Percentiles rank a stretch among this genome's conserved stretches.
Conservation (phyloP, 1,284 basidiomycete genomes). For the Ceratobasidium sp. region DNA sequence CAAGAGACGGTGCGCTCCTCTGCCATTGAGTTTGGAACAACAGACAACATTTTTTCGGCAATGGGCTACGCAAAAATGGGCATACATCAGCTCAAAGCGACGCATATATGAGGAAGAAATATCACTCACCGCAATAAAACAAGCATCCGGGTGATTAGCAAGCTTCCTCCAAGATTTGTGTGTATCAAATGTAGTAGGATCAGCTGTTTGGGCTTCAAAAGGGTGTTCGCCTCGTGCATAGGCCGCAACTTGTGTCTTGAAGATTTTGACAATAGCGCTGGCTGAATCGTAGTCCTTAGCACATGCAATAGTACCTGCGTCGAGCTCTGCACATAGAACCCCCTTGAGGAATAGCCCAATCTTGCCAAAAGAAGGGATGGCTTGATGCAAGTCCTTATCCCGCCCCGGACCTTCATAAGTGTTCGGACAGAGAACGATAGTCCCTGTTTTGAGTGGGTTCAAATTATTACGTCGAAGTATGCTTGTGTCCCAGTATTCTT, state of each 20-base stretch:
- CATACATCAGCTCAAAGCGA: not conserved
- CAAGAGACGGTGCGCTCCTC: slow-evolving; percentile 57
- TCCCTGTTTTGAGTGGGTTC: not conserved
- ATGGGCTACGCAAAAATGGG: slow-evolving; percentile 47
- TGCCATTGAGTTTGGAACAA: slow-evolving; percentile 57
- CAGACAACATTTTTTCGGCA: slow-evolving; percentile 53
- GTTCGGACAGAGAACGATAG: not conserved
- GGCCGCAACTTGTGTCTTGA: slow-evolving; percentile 30
- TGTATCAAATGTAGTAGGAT: not conserved
- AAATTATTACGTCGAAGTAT: slow-evolving; percentile 11
- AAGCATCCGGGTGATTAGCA: not conserved
- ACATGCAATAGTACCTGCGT: slow-evolving; percentile 7
- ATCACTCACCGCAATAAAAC: slow-evolving; percentile 22
- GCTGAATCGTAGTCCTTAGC: not conserved
- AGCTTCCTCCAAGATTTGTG: slow-evolving; percentile 2
- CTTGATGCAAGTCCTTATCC: slow-evolving; percentile 1
- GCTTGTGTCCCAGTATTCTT: slow-evolving; percentile 8
- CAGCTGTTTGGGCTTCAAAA: not conserved
- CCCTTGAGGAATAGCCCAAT: slow-evolving; percentile 11
- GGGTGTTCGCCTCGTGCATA: slow-evolving; percentile 29
- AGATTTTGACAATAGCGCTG: not conserved
- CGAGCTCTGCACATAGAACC: slow-evolving; percentile 11
- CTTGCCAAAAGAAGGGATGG: slow-evolving; percentile 6
- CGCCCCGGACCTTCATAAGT: not conserved
- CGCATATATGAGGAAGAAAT: not conserved